These are phyloP conservation scores for Lasiosphaeria ovina DNA, from an alignment of 495 filamentous ascomycete species.

Conservation along the genomic window DNA sequence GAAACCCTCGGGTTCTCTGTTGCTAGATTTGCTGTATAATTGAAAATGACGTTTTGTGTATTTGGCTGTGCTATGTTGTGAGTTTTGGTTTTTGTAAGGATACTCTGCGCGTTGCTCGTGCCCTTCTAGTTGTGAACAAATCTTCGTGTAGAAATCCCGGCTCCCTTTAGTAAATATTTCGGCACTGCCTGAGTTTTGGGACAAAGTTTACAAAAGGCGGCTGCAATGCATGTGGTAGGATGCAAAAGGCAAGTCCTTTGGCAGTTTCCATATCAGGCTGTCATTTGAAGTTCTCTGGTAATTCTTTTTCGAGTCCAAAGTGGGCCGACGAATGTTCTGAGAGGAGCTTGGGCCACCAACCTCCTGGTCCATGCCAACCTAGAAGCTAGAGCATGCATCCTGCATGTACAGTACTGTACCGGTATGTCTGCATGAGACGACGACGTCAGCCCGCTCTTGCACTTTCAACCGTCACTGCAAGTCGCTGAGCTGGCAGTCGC, in stretches of 20 bases:
- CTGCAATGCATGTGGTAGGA: too few relatives aligned
- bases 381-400: too few relatives aligned
- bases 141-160: too few relatives aligned
- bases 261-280: neutral
- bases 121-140: too few relatives aligned
- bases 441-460: neutral
- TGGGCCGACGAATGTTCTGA: neutral
- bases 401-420: too few relatives aligned
- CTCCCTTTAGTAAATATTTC: too few relatives aligned
- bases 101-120: too few relatives aligned
- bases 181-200: too few relatives aligned
- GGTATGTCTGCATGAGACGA: neutral
- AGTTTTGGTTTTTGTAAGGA: too few relatives aligned
- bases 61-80: too few relatives aligned
- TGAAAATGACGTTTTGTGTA: too few relatives aligned
- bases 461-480: neutral
- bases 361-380: neutral
- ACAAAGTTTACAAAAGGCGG: too few relatives aligned
- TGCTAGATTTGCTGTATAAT: neutral
- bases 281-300: neutral
- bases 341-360: slow-evolving; percentile 27
- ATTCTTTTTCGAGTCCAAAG: neutral
- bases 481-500: neutral
- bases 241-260: neutral
- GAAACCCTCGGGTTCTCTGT: slow-evolving; percentile 8